Percentiles rank a stretch among this genome's conserved stretches.
phyloP scores from a whole-genome alignment of 2,329 filamentous ascomycete genomes.

The Colletotrichum australisinense region DNA sequence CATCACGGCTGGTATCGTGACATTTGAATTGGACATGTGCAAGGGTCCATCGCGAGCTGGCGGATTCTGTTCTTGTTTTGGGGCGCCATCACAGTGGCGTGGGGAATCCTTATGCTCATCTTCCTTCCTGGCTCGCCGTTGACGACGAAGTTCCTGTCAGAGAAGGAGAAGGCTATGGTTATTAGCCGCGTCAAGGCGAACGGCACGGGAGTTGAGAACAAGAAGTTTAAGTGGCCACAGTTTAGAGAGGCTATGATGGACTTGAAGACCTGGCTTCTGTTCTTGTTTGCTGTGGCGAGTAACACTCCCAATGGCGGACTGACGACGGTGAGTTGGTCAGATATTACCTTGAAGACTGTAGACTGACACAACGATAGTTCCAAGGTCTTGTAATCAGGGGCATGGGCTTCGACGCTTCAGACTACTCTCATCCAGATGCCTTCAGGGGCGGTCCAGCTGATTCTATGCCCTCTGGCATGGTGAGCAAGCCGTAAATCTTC shows the following conservation, averaged over 20 bases:
- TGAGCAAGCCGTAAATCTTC: not conserved
- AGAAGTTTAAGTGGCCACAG: conserved; percentile 76
- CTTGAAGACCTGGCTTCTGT: conserved; percentile 68
- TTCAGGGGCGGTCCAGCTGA: conserved; percentile 57
- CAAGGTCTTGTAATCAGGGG: conserved; percentile 73
- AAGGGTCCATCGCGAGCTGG: conserved; percentile 46
- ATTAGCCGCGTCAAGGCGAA: conserved; percentile 79
- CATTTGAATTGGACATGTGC: conserved; percentile 67
- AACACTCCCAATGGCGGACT: conserved; percentile 66
- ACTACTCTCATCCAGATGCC: conserved; percentile 76
- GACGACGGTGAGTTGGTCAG: conserved; percentile 1
- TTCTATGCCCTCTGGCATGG: conserved; percentile 31
- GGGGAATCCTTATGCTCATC: conserved; percentile 68
- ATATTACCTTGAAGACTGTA: not conserved
- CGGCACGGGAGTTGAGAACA: conserved; percentile 80
- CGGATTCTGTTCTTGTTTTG: conserved; percentile 69
- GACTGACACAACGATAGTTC: conserved; percentile 68
- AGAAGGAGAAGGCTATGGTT: conserved; percentile 74
- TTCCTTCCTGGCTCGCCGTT: conserved; percentile 68
- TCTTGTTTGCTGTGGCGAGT: conserved; percentile 69
- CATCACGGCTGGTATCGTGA: conserved; percentile 65
- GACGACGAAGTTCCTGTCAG: conserved; percentile 62
- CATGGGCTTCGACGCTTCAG: conserved; percentile 68
- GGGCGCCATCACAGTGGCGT: conserved; percentile 68
- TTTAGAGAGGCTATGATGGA: conserved; percentile 62